Evolutionary conservation across 306 rosid genomes (phyloP).

Genomic region (Casuarina equisetifolia): DNA sequence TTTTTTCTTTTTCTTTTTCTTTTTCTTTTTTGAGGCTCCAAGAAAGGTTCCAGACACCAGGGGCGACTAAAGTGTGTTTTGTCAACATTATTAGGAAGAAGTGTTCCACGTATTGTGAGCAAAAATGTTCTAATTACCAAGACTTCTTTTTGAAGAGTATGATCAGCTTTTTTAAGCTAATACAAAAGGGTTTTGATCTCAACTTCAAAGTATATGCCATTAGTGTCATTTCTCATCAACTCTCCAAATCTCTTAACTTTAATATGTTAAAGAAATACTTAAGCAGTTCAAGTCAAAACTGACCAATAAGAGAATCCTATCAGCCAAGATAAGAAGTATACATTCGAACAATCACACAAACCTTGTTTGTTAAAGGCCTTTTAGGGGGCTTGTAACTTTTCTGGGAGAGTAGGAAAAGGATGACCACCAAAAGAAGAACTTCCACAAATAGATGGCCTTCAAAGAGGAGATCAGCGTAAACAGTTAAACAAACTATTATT

Average conservation of each 20-base stretch:
- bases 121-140: background rate
- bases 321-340: background rate
- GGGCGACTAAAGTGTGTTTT: background rate
- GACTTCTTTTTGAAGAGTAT: background rate
- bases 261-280: background rate
- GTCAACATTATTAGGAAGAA: background rate
- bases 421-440: constrained; percentile 76
- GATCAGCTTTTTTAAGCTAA: background rate
- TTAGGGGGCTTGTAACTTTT: constrained; percentile 98
- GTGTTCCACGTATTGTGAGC: background rate
- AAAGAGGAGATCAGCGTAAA: constrained; percentile 20
- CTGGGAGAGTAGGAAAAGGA: constrained; percentile 81
- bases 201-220: background rate
- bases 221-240: background rate
- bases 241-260: background rate
- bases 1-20: background rate
- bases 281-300: background rate
- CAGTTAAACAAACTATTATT: constrained; percentile 1
- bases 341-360: constrained; percentile 29
- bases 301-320: background rate
- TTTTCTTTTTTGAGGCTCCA: background rate
- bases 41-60: background rate
- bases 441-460: constrained; percentile 90
- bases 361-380: constrained; percentile 86
- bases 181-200: background rate